Evolutionary conservation across 2,329 filamentous ascomycete species (phyloP).

Genomic region (Alternaria rosae): DNA sequence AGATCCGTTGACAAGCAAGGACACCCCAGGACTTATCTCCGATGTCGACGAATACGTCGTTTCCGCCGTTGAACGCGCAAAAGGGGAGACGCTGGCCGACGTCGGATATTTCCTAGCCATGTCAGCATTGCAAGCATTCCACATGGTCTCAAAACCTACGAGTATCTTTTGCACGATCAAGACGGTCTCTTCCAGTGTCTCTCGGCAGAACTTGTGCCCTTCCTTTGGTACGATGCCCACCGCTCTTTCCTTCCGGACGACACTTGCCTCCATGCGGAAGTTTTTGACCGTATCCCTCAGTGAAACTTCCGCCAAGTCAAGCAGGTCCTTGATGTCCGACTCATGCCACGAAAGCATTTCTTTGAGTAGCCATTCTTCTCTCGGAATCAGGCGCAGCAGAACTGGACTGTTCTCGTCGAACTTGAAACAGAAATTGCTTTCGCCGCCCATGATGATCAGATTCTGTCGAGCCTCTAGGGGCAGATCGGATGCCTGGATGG

Average conservation of each 20-base stretch:
- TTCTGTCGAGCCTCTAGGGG: conserved; percentile 74
- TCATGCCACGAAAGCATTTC: conserved; percentile 83
- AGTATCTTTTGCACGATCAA: conserved; percentile 92
- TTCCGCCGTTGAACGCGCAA: conserved; percentile 95
- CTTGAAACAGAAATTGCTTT: conserved; percentile 93
- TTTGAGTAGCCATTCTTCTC: conserved; percentile 74
- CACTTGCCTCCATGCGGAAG: conserved; percentile 77
- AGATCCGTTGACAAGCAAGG: conserved; percentile 88
- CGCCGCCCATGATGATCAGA: conserved; percentile 91
- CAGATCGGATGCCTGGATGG: conserved; percentile 71
- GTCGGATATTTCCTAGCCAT: conserved; percentile 69
- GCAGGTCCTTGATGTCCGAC: conserved; percentile 76
- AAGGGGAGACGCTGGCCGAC: conserved; percentile 79
- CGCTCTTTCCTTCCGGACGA: conserved; percentile 84
- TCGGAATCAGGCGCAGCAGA: conserved; percentile 71
- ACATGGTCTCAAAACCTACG: conserved; percentile 28
- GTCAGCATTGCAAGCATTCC: conserved; percentile 14
- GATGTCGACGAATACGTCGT: conserved; percentile 98
- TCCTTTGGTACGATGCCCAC: conserved; percentile 63
- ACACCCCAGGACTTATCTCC: conserved; percentile 98
- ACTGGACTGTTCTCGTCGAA: conserved; percentile 71
- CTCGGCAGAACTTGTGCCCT: conserved; percentile 75
- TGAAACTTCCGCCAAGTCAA: conserved; percentile 87
- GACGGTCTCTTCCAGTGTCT: conserved; percentile 94
- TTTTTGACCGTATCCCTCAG: conserved; percentile 81